Evolutionary conservation across 148 eudicot species (phyloP).

Genomic region (Polygonum maritimum): DNA sequence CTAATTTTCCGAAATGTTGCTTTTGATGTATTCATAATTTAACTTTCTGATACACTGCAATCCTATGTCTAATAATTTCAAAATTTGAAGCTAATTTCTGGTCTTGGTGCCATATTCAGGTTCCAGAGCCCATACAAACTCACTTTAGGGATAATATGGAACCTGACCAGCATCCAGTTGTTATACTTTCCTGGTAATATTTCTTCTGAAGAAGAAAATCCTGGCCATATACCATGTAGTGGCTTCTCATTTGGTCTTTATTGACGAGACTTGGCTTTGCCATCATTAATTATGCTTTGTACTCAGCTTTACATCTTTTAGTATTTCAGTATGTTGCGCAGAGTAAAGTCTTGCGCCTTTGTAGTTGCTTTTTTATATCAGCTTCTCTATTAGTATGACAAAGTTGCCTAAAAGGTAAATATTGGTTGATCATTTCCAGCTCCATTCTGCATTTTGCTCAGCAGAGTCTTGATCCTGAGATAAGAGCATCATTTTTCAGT

Average conservation of each 20-base stretch:
- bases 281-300: not conserved
- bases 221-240: not conserved
- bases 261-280: not conserved
- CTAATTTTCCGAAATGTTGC: not conserved
- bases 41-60: not conserved
- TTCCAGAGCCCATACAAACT: slow-evolving; percentile 66
- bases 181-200: slow-evolving; percentile 65
- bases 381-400: not conserved
- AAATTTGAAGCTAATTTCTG: not conserved
- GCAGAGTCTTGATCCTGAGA: slow-evolving; percentile 67
- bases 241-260: not conserved
- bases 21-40: not conserved
- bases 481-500: slow-evolving; percentile 75
- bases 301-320: not conserved
- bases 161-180: slow-evolving; percentile 76
- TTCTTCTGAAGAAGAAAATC: not conserved
- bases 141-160: slow-evolving; percentile 44
- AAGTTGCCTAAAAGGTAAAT: not conserved
- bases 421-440: slow-evolving; percentile 37
- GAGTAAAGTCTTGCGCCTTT: not conserved
- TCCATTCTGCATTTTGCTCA: slow-evolving; percentile 77
- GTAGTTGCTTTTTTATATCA: not conserved
- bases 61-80: not conserved
- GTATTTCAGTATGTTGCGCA: slow-evolving; percentile 1
- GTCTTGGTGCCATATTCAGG: slow-evolving; percentile 32